These are phyloP conservation scores for Ceratobasidium sp. DNA, from an alignment of 1,284 basidiomycete genomes.

Conservation along the genomic window DNA sequence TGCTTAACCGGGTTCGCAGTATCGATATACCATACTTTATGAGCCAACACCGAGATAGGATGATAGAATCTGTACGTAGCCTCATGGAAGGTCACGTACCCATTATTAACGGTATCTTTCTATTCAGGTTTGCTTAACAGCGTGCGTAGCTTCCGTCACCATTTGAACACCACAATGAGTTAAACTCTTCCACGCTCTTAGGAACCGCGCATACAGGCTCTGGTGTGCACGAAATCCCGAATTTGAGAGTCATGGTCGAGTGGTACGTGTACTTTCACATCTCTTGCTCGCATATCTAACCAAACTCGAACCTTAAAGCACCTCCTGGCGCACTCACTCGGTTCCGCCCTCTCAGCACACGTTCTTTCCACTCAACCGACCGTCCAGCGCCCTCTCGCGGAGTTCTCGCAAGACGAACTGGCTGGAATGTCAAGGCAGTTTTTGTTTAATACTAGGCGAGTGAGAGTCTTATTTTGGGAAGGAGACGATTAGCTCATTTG, in stretches of 20 bases:
- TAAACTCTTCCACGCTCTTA: constrained; percentile 28
- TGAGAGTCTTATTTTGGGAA: constrained; percentile 13
- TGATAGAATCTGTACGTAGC: constrained; percentile 63
- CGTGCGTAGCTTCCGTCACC: constrained; percentile 44
- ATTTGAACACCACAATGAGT: background rate
- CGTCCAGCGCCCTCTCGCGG: constrained; percentile 58
- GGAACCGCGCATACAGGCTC: constrained; percentile 62
- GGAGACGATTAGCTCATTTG: constrained; percentile 50
- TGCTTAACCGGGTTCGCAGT: constrained; percentile 47
- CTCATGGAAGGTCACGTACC: background rate
- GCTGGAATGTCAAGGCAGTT: constrained; percentile 58
- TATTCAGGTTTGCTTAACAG: constrained; percentile 51
- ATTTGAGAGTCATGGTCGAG: constrained; percentile 61
- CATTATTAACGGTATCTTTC: too few relatives aligned
- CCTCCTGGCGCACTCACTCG: constrained; percentile 62
- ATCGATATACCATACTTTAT: constrained; percentile 64
- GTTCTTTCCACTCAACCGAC: constrained; percentile 68
- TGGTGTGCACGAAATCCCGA: constrained; percentile 67
- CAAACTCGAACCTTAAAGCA: constrained; percentile 49
- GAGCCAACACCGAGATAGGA: constrained; percentile 63
- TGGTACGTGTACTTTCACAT: constrained; percentile 52
- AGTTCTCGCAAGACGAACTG: constrained; percentile 53
- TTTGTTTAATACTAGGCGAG: constrained; percentile 58
- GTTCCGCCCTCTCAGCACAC: constrained; percentile 65
- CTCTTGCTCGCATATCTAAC: background rate